Base-by-base conservation (phyloP, 306 rosid species). In the Prunus padus region DNA sequence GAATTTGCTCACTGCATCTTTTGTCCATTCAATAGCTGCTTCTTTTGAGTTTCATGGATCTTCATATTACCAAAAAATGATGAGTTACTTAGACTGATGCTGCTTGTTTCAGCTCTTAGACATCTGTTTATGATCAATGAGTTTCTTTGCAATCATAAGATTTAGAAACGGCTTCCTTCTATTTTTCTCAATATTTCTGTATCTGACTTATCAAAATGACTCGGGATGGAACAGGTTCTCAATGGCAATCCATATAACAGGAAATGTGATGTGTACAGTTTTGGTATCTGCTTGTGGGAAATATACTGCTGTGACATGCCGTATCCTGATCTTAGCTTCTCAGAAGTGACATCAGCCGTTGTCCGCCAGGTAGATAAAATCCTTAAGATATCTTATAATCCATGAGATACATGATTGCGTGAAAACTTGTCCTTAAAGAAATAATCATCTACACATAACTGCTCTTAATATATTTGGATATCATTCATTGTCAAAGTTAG, bases 291-390 rank as follows among this genome's bases (percentile, higher is more conserved):
- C 89, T 83, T 92, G 83, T 95, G 99, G 97, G 97, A 95, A 85
- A 95, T 92, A 83, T 95, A 95, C 80, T 95, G 97, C 82, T 95
- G 99, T 55, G 97, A 95, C 87, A 92, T 95, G 99, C 97, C 99
- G 5, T 95, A 95, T 84, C 97, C 97, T 30, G 97, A 92, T 84
- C 99, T 95, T 77, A 95, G 93, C 69, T 95, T 95, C 86, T 95
- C 92, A 5, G 97, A 95, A 89, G 97, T 95, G 69, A 95, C 99
- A 6, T 95, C 99, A 23, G 97, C 96, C 19, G 97, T 95, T 20
- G 99, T 90, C 81, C 84, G 97, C 65, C 97, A 95, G 93, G 97
- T 95, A 88, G 52, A 23, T 77, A 26, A 54, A 79, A 72, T 44
- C 14, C 26, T 19, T 30, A 2, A 30, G 54, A 79, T 16, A 44